phyloP scores from a whole-genome alignment of 2,329 filamentous ascomycete species.

The Dactylellina leptospora region DNA sequence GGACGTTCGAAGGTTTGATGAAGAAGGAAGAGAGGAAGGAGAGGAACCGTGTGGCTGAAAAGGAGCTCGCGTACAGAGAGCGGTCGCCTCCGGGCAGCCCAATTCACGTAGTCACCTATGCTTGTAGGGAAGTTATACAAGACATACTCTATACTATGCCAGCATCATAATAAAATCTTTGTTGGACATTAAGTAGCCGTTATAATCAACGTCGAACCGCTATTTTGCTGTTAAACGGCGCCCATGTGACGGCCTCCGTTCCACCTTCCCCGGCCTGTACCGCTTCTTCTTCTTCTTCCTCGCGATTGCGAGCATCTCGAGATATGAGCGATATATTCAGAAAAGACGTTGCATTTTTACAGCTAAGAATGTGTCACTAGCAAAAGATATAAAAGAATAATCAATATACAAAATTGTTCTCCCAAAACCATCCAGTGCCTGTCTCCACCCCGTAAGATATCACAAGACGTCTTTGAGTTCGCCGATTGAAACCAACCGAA shows the following conservation, averaged over 20 bases:
- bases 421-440: constrained; percentile 9
- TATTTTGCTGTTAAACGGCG: not conserved
- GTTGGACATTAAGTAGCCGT: too few species aligned
- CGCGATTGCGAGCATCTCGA: constrained; percentile 5
- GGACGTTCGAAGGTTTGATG: not conserved
- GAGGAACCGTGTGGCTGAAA: constrained; percentile 42
- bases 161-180: too few species aligned
- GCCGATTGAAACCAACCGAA: not conserved
- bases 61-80: constrained; percentile 38
- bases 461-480: constrained; percentile 1
- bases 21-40: constrained; percentile 1
- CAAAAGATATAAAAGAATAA: constrained; percentile 6
- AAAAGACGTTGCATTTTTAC: constrained; percentile 17
- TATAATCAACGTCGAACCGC: too few species aligned
- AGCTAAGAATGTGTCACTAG: constrained; percentile 9
- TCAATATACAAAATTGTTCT: constrained; percentile 38
- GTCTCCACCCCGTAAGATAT: not conserved
- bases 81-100: not conserved
- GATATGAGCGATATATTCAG: not conserved
- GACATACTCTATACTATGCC: too few species aligned
- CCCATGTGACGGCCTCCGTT: constrained; percentile 1
- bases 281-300: not conserved
- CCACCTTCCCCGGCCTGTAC: not conserved
- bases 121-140: too few species aligned
- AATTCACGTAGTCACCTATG: too few species aligned